Base-by-base conservation (phyloP, 148 eudicot genomes). In the Agrostemma githago region DNA sequence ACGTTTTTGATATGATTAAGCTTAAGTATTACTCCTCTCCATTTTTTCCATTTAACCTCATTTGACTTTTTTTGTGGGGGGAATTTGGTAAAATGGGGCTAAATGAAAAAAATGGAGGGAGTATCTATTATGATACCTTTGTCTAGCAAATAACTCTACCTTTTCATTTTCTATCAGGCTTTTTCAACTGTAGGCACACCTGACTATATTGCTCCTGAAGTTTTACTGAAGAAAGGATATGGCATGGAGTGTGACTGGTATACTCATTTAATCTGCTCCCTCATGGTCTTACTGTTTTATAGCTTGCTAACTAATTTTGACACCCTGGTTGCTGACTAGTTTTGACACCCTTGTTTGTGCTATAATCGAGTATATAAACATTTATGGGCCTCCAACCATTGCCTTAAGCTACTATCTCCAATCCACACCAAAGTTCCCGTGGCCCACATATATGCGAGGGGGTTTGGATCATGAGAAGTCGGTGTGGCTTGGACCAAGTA, bases 161-260 rank as follows among this genome's bases (percentile, higher is more conserved):
- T 69, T 77, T 70, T 68, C 42, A 75, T 65, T 56, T 54, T 79
- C 58, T 40, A 54, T 73, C 84, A 93, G 98, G 98, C 98, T 17
- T 94, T 91, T 86, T 94, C 98, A 79, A 94, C 98, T 16, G 98
- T 94, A 63, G 98, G 98, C 64, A 94, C 98, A 20, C 98, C 98
- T 15, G 98, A 94, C 80, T 94, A 94, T 81, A 94, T 94, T 87
- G 98, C 98, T 74, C 98, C 98, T 17, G 98, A 93, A 76, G 98
- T 93, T 70, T 80, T 90, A 73, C 72, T 90, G 85, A 93, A 89
- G 91, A 93, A 86, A 78, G 98, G 98, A 83, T 93, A 93, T 80
- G 91, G 96, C 76, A 84, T 94, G 91, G 98, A 94, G 80, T 94
- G 98, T 88, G 98, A 94, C 81, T 94, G 98, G 98, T 94, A 79